A percentile compares a stretch with the other conserved stretches of the same genome.
phyloP scores from a whole-genome alignment of 2,329 filamentous ascomycete genomes.

The Hymenoscyphus albidus region DNA sequence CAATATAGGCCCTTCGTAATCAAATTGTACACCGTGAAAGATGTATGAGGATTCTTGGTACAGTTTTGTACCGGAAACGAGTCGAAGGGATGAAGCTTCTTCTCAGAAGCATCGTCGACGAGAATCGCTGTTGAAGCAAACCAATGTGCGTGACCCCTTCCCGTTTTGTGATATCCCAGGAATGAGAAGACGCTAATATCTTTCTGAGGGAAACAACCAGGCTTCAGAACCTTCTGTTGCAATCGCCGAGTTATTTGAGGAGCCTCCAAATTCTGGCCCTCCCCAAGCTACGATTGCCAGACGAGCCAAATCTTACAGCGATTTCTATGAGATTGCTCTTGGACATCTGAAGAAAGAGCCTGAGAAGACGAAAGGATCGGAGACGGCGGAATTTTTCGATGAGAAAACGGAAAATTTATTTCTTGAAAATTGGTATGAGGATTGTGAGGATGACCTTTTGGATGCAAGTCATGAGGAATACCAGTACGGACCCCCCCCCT shows the following conservation, averaged over 20 bases:
- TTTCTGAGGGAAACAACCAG: conserved; percentile 47
- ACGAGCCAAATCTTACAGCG: conserved; percentile 73
- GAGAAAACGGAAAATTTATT: conserved; percentile 47
- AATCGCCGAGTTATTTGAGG: conserved; percentile 57
- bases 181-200: conserved; percentile 26
- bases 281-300: conserved; percentile 62
- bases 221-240: conserved; percentile 50
- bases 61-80: conserved; percentile 64
- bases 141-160: conserved; percentile 49
- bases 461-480: conserved; percentile 84
- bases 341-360: conserved; percentile 53
- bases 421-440: conserved; percentile 55
- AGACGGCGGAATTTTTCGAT: conserved; percentile 29
- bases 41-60: conserved; percentile 89
- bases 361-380: conserved; percentile 25
- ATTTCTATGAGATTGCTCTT: conserved; percentile 65
- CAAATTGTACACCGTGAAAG: conserved; percentile 18
- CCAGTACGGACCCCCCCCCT: conserved; percentile 51
- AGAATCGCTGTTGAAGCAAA: conserved; percentile 65
- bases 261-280: conserved; percentile 53
- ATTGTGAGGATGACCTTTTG: conserved; percentile 63
- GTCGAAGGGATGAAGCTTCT: conserved; percentile 46
- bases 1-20: background rate
- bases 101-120: conserved; percentile 58
- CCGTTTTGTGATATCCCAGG: conserved; percentile 25